Conservation (phyloP, 2,329 filamentous ascomycete species). For the Phialemonium atrogriseum region DNA sequence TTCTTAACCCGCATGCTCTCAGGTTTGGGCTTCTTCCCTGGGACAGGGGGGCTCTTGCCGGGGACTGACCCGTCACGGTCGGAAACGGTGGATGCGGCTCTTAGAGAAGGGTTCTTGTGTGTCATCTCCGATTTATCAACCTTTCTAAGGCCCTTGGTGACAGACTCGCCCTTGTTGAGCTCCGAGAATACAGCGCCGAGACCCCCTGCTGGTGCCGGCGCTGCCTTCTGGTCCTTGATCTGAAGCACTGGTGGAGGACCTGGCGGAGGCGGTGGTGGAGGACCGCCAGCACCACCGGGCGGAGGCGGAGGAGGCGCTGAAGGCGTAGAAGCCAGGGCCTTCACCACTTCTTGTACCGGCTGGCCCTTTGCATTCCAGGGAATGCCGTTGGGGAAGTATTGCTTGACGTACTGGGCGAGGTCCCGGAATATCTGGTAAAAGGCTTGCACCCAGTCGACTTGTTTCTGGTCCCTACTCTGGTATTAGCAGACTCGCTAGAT, state of each 20-base stretch:
- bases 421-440: constrained; percentile 88
- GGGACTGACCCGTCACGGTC: constrained; percentile 46
- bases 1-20: constrained; percentile 80
- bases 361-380: constrained; percentile 78
- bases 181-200: constrained; percentile 87
- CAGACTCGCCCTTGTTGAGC: constrained; percentile 79
- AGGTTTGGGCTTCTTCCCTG: constrained; percentile 79
- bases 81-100: constrained; percentile 63
- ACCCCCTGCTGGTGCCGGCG: constrained; percentile 45
- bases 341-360: constrained; percentile 58
- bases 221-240: constrained; percentile 39
- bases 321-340: constrained; percentile 44
- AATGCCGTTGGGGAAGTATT: constrained; percentile 70
- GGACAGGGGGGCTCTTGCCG: constrained; percentile 79
- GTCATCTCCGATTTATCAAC: constrained; percentile 96
- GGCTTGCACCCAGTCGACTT: constrained; percentile 84
- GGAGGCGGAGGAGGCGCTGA: constrained; percentile 39
- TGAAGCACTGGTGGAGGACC: constrained; percentile 61
- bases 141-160: constrained; percentile 84
- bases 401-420: constrained; percentile 74
- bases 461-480: constrained; percentile 57
- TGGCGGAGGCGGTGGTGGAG: constrained; percentile 60
- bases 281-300: constrained; percentile 43
- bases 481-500: constrained; percentile 6
- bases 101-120: constrained; percentile 89